Base-by-base conservation (phyloP, 352 stramenopile species). In the Globisporangium ultimum region DNA sequence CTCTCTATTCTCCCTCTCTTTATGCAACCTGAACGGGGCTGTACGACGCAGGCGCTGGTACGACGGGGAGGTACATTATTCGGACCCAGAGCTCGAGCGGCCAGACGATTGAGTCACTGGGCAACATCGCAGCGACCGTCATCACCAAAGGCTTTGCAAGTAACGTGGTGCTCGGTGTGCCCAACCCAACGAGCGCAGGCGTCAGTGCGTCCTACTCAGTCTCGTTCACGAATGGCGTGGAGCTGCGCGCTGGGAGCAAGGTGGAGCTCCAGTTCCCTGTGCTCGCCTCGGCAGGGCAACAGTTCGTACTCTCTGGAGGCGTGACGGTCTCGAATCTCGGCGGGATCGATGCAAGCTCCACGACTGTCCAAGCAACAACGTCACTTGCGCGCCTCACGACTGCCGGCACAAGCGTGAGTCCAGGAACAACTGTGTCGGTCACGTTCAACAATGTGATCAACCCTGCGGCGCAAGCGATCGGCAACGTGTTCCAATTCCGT, bases 391-490 rank as follows among this genome's bases (percentile, higher is more conserved):
- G 69, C 13, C 55, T 89, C 18, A 71, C 51, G 10, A 40, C 87
- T 54, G 67, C 67, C 13, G 75, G 71, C 6, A 53, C 64, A 38
- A 60, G 65, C 2, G 56, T 77, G 15, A 24, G 45, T 14, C 68
- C 71, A 9, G 60, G 57, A 2, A 71, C 58, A 2, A 18, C n/a
- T 0, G 38, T 89, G 9, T 61, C 67, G 0, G 55, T 87, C n/a
- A 72, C 64, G 4, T 83, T 83, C 50, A 58, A 59, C 14, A 62
- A 67, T 8, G 79, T 89, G 22, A 81, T 78, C 50, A 86, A 86
- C 24, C 72, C 79, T 18, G 81, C 78, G 11, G 72, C 63, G 5
- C 74, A 78, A 43, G 20, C 53, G 2, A 61, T 66, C 0, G 64
- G 63, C 17, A 6, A 24, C 20, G 11, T 52, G 20, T 88, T 89